Conservation (phyloP, 495 filamentous ascomycete genomes). For the Penicillium arizonense region DNA sequence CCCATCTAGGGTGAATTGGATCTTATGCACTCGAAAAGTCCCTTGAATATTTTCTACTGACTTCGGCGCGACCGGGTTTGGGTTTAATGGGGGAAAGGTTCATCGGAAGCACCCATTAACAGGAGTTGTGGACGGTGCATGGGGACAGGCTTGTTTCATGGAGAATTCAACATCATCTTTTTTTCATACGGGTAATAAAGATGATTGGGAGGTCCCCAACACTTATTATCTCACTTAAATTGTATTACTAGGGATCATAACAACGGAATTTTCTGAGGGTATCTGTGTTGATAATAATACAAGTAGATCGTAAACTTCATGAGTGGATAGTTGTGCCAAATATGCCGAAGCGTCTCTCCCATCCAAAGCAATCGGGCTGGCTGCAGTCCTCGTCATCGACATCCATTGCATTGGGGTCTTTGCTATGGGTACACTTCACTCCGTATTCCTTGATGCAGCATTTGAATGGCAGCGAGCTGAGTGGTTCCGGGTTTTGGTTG, state of each 20-base stretch:
- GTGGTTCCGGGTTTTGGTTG: constrained; percentile 9
- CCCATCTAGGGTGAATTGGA: background rate
- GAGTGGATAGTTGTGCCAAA: constrained; percentile 47
- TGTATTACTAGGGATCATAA: constrained; percentile 8
- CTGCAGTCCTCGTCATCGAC: constrained; percentile 25
- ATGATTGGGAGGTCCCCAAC: background rate
- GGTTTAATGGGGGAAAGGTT: constrained; percentile 1
- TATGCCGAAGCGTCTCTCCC: constrained; percentile 51
- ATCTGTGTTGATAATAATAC: constrained; percentile 1
- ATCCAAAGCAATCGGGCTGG: constrained; percentile 38
- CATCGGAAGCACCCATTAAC: constrained; percentile 4
- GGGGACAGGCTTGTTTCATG: constrained; percentile 6
- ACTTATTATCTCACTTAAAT: constrained; percentile 1
- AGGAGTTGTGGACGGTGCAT: constrained; percentile 8
- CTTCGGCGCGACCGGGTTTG: constrained; percentile 9
- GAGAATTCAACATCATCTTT: background rate
- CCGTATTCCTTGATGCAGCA: constrained; percentile 57
- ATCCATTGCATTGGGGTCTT: constrained; percentile 19
- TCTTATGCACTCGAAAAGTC: background rate
- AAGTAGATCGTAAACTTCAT: background rate
- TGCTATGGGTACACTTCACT: constrained; percentile 34
- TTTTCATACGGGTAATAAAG: background rate
- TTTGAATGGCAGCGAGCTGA: constrained; percentile 28
- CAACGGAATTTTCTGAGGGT: background rate
- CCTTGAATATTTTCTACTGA: constrained; percentile 3